Base-by-base conservation (phyloP, 352 stramenopile genomes). In the Phytopythium oedochilum region DNA sequence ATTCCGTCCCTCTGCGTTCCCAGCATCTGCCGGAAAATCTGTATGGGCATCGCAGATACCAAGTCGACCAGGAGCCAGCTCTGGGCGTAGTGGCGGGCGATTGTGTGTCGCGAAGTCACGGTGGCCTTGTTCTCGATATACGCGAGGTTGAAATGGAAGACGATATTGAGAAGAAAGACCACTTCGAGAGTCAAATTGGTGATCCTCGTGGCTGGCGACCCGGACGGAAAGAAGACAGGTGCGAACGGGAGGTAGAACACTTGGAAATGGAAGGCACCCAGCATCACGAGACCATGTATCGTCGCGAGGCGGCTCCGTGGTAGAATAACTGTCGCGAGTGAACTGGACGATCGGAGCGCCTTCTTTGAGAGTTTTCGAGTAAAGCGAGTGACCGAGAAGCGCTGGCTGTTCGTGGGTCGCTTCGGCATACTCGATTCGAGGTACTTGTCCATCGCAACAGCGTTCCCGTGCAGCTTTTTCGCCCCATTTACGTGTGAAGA, bases 281-380 rank as follows among this genome's bases (percentile, higher is more conserved):
- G 14, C 58, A 64, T 53, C 7, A 46, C 9, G 48, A 74, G 11
- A 60, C 71, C 28, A 64, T 85, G 39, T 3, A 52, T 0, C 57
- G 69, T 54, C 7, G 38, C 25, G 3, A 26, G 15, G 12, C 31
- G 18, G 32, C 56, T 58, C n/a, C n/a, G n/a, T n/a, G n/a, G n/a
- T n/a, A n/a, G n/a, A n/a, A n/a, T n/a, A n/a, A n/a, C n/a, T n/a
- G n/a, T n/a, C n/a, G n/a, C n/a, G n/a, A n/a, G n/a, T n/a, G n/a
- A n/a, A n/a, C n/a, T n/a, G n/a, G n/a, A n/a, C n/a, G n/a, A n/a
- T n/a, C n/a, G n/a, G n/a, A n/a, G n/a, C n/a, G n/a, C n/a, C n/a
- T n/a, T n/a, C n/a, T n/a, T n/a, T n/a, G n/a, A n/a, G n/a, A n/a
- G n/a, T n/a, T n/a, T n/a, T n/a, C n/a, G n/a, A n/a, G n/a, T n/a